Evolutionary conservation across 2,329 filamentous ascomycete genomes (phyloP).

Genomic region (Coniella vitis): DNA sequence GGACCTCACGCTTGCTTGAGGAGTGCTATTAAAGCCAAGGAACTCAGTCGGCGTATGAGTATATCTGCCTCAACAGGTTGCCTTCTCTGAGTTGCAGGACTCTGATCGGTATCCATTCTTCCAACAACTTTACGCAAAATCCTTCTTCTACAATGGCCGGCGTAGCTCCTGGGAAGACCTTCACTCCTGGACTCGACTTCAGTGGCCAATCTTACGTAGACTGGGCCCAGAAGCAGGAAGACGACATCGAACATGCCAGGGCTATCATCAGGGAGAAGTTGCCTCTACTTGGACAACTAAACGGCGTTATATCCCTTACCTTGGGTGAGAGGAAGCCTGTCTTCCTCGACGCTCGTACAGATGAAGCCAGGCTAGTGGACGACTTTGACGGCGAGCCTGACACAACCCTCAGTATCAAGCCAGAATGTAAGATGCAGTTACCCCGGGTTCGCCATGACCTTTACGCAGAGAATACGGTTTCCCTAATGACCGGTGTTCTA

Average conservation of each 20-base stretch:
- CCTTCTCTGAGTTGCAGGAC: no score
- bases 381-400: slow-evolving; percentile 19
- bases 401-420: slow-evolving; percentile 20
- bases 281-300: slow-evolving; percentile 18
- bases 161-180: slow-evolving; percentile 18
- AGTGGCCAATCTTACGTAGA: slow-evolving; percentile 17
- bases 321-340: slow-evolving; percentile 19
- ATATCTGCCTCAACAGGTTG: no score
- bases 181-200: slow-evolving; percentile 19
- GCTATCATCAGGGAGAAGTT: slow-evolving; percentile 21
- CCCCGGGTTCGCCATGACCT: not conserved
- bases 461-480: not conserved
- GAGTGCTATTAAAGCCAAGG: no score
- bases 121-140: not conserved
- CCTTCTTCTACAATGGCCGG: slow-evolving; percentile 16
- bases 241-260: slow-evolving; percentile 14
- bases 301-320: slow-evolving; percentile 18
- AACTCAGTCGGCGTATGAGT: no score
- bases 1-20: no score
- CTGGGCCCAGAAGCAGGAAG: slow-evolving; percentile 14
- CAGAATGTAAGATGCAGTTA: slow-evolving; percentile 16
- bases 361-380: slow-evolving; percentile 18
- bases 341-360: slow-evolving; percentile 21
- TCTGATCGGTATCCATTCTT: not conserved
- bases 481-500: not conserved